A percentile compares a stretch with the other conserved stretches of the same genome.
phyloP scores from a whole-genome alignment of 2,329 filamentous ascomycete species.

The Trichoderma endophyticum region DNA sequence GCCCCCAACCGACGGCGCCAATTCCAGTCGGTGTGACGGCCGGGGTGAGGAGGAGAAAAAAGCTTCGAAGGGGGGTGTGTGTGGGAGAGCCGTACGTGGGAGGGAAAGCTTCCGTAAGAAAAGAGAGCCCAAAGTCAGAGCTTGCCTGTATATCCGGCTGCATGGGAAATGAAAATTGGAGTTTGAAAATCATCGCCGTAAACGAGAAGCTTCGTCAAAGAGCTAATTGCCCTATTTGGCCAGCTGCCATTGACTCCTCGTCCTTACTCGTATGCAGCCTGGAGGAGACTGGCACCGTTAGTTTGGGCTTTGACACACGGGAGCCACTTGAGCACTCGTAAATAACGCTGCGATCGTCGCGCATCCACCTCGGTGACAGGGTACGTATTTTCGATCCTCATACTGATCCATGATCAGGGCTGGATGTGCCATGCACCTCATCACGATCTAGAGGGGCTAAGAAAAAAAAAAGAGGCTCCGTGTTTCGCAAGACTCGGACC shows the following conservation, averaged over 20 bases:
- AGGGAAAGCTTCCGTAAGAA: background rate
- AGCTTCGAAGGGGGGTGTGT: background rate
- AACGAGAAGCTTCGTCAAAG: background rate
- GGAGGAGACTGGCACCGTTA: background rate
- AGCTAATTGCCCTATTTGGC: slow-evolving; percentile 12
- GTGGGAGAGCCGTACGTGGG: background rate
- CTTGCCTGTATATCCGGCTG: background rate
- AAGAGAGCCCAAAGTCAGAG: background rate
- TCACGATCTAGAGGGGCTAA: slow-evolving; percentile 9
- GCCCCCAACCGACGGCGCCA: slow-evolving; percentile 11
- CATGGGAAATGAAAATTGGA: background rate
- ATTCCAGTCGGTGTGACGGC: slow-evolving; percentile 15
- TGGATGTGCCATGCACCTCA: slow-evolving; percentile 13
- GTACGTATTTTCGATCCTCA: slow-evolving; percentile 15
- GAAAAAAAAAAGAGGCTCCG: background rate
- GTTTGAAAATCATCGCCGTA: background rate
- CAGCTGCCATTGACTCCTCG: background rate
- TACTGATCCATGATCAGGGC: slow-evolving; percentile 17
- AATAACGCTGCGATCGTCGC: slow-evolving; percentile 7
- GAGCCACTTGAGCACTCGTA: background rate
- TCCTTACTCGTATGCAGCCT: background rate
- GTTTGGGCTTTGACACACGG: background rate
- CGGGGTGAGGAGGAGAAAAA: background rate
- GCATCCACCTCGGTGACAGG: slow-evolving; percentile 8
- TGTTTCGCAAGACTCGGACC: background rate